These are phyloP conservation scores for Usnea hakonensis DNA, from an alignment of 495 filamentous ascomycete genomes.

Conservation along the genomic window DNA sequence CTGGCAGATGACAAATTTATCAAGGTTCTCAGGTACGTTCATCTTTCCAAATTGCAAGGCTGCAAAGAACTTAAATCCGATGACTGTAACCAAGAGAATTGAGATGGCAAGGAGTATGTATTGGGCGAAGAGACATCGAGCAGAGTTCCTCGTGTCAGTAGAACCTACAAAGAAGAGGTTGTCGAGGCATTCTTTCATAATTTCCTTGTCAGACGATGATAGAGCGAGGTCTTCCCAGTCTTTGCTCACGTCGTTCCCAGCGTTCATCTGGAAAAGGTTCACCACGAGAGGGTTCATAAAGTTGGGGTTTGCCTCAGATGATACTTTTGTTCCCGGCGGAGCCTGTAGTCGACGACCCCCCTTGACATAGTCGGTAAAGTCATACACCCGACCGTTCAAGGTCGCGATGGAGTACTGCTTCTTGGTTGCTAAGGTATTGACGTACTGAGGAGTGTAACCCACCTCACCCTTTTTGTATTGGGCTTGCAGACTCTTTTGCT, in stretches of 20 bases:
- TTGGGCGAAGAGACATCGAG: conserved; percentile 75
- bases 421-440: conserved; percentile 60
- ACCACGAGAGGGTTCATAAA: conserved; percentile 79
- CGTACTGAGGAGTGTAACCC: conserved; percentile 72
- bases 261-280: conserved; percentile 63
- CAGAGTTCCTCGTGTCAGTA: conserved; percentile 83
- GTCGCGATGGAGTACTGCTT: conserved; percentile 62
- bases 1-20: conserved; percentile 98
- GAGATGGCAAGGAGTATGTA: conserved; percentile 92
- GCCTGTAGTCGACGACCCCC: conserved; percentile 63
- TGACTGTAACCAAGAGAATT: conserved; percentile 68
- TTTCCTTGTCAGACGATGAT: conserved; percentile 40
- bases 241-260: conserved; percentile 76
- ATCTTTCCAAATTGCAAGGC: conserved; percentile 90
- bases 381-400: conserved; percentile 76
- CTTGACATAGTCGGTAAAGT: conserved; percentile 75
- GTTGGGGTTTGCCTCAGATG: conserved; percentile 51
- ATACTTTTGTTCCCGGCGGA: conserved; percentile 40
- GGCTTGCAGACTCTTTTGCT: conserved; percentile 64
- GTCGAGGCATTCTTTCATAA: conserved; percentile 81
- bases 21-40: conserved; percentile 86
- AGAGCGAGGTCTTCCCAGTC: conserved; percentile 67
- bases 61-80: conserved; percentile 93
- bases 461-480: conserved; percentile 84
- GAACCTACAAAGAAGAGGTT: conserved; percentile 94